These are phyloP conservation scores for Trichoderma endophyticum DNA, from an alignment of 2,329 filamentous ascomycete genomes.

Conservation along the genomic window DNA sequence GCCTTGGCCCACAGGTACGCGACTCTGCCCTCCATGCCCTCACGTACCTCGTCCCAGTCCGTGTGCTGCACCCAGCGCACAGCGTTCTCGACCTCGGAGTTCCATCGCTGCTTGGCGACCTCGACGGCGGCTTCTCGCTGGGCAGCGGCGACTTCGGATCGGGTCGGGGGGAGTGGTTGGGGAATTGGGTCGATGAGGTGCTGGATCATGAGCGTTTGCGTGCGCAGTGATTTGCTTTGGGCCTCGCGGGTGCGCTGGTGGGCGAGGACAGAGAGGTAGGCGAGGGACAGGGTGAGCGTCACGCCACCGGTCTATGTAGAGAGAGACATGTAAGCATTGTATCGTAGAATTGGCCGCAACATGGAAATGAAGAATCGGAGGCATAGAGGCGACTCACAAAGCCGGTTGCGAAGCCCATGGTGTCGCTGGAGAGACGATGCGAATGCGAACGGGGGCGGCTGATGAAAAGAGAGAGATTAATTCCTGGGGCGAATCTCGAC, in stretches of 20 bases:
- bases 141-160: slow-evolving; percentile 49
- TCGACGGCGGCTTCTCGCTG: slow-evolving; percentile 59
- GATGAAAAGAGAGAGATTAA: slow-evolving; percentile 16
- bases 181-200: slow-evolving; percentile 49
- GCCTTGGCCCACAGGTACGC: slow-evolving; percentile 44
- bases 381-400: slow-evolving; percentile 56
- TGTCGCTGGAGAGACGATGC: slow-evolving; percentile 20
- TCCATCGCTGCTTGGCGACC: slow-evolving; percentile 73
- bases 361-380: not conserved
- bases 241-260: slow-evolving; percentile 65
- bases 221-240: slow-evolving; percentile 55
- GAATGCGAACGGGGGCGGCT: not conserved
- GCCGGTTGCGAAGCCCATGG: slow-evolving; percentile 71
- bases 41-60: slow-evolving; percentile 62
- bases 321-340: slow-evolving; percentile 14
- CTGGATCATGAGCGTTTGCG: slow-evolving; percentile 54
- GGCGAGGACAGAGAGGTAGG: slow-evolving; percentile 68
- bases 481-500: not conserved
- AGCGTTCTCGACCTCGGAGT: slow-evolving; percentile 65
- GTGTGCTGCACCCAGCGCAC: slow-evolving; percentile 64
- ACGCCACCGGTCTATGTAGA: slow-evolving; percentile 65
- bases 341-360: not conserved
- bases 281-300: slow-evolving; percentile 68
- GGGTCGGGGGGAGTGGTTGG: slow-evolving; percentile 46
- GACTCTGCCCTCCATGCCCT: slow-evolving; percentile 51